Percentiles rank a stretch among this genome's conserved stretches.
Conservation (phyloP, 2,329 filamentous ascomycete genomes). For the Fusarium verticillioides region DNA sequence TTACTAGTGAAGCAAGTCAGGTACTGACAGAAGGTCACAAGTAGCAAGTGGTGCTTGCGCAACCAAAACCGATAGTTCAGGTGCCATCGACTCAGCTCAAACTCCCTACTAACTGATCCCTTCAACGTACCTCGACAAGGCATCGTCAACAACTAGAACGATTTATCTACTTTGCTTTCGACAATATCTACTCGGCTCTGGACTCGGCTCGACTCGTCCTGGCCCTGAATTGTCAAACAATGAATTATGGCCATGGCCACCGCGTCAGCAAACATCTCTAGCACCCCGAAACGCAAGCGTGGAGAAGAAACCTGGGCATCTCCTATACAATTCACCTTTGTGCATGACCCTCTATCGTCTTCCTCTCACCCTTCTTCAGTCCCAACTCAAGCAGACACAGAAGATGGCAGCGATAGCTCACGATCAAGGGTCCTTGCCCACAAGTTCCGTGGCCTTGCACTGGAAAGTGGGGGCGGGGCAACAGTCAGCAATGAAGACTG, state of each 20-base stretch:
- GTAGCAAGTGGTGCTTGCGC: constrained; percentile 29
- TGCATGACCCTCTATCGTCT: constrained; percentile 53
- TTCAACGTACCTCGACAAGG: constrained; percentile 6
- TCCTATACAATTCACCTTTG: constrained; percentile 60
- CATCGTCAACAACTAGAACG: background rate
- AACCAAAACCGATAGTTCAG: constrained; percentile 19
- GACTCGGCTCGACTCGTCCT: background rate
- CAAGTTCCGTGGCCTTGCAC: constrained; percentile 62
- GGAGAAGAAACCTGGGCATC: constrained; percentile 50
- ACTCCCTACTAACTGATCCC: background rate
- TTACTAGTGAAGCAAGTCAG: background rate
- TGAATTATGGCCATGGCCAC: constrained; percentile 42
- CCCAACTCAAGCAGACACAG: constrained; percentile 40
- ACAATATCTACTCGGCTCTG: background rate
- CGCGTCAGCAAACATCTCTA: constrained; percentile 46
- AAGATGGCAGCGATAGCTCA: constrained; percentile 65
- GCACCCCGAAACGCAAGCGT: constrained; percentile 61
- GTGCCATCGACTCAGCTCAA: background rate
- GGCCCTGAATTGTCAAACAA: constrained; percentile 12
- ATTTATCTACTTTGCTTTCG: background rate
- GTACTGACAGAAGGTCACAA: constrained; percentile 6
- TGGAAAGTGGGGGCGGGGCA: constrained; percentile 60
- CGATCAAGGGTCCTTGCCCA: constrained; percentile 60
- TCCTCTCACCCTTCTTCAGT: constrained; percentile 42
- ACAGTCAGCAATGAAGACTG: constrained; percentile 42